phyloP scores from a whole-genome alignment of 768 basidiomycete genomes.

The Amanita inopinata region DNA sequence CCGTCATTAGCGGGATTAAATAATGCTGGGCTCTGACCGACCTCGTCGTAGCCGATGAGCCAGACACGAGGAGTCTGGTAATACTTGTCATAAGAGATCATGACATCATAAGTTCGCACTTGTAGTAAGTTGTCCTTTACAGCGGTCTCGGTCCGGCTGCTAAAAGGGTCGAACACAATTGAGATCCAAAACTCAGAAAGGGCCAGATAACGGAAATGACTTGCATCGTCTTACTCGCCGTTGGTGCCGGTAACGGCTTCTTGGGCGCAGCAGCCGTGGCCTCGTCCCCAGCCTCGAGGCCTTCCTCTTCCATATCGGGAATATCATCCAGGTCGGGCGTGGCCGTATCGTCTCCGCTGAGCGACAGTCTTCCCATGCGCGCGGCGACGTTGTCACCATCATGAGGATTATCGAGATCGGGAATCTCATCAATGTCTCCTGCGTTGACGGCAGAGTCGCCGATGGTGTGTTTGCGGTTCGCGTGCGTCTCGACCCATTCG shows the following conservation, averaged over 20 bases:
- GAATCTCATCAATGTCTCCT: conserved; percentile 75
- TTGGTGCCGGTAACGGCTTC: conserved; percentile 28
- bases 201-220: not conserved
- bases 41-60: conserved; percentile 97
- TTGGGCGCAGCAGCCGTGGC: conserved; percentile 67
- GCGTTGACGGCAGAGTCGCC: conserved; percentile 47
- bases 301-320: conserved; percentile 98
- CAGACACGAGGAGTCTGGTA: conserved; percentile 98
- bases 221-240: conserved; percentile 24
- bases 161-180: conserved; percentile 1
- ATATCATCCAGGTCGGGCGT: conserved; percentile 97
- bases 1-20: not conserved
- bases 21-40: conserved; percentile 18
- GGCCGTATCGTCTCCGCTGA: conserved; percentile 33
- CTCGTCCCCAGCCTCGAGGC: conserved; percentile 80
- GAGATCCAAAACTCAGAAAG: not conserved
- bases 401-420: conserved; percentile 61
- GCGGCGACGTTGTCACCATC: conserved; percentile 32
- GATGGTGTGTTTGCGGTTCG: conserved; percentile 49
- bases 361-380: conserved; percentile 35
- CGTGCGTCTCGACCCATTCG: conserved; percentile 99
- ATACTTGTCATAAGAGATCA: conserved; percentile 99
- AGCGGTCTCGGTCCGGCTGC: conserved; percentile 50
- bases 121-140: conserved; percentile 79
- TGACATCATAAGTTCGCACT: conserved; percentile 97